A percentile compares a stretch with the other conserved stretches of the same genome.
Evolutionary conservation across 2,329 filamentous ascomycete species (phyloP).

Genomic region (Ceratocystis cacaofunesta): DNA sequence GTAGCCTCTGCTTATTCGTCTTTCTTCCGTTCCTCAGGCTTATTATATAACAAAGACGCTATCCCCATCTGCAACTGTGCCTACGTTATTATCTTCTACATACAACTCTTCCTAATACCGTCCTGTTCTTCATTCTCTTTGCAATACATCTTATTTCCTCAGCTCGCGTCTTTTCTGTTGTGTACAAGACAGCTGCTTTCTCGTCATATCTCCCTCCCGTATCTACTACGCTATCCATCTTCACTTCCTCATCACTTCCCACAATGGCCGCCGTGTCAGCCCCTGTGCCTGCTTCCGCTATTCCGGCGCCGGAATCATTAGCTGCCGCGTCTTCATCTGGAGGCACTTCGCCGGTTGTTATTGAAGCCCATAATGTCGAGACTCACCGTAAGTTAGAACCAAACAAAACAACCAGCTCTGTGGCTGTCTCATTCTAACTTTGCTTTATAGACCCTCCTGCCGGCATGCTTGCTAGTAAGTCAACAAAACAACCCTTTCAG

Average conservation of each 20-base stretch:
- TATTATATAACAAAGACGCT: not conserved
- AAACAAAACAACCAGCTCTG: not conserved
- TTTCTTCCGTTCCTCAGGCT: not conserved
- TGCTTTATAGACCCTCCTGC: slow-evolving; percentile 39
- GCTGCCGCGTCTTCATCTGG: not conserved
- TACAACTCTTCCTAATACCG: slow-evolving; percentile 7
- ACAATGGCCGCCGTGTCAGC: slow-evolving; percentile 11
- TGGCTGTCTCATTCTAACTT: not conserved
- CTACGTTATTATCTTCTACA: not conserved
- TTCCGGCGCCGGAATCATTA: not conserved
- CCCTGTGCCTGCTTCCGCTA: not conserved
- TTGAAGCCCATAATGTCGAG: slow-evolving; percentile 62
- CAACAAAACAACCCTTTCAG: not conserved
- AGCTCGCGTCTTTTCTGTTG: not conserved
- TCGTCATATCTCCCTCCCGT: not conserved
- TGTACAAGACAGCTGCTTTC: not conserved
- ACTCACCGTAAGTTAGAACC: slow-evolving; percentile 44
- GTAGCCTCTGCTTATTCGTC: slow-evolving; percentile 8
- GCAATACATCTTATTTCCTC: not conserved
- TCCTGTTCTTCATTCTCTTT: not conserved
- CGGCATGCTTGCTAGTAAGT: slow-evolving; percentile 55
- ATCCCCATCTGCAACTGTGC: slow-evolving; percentile 12
- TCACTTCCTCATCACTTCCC: not conserved
- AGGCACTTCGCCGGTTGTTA: slow-evolving; percentile 39
- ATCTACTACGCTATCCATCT: not conserved